These are phyloP conservation scores for maize (Zea mays) DNA, from an alignment of 176 grass and related monocot genomes.

Conservation along the genomic window Zm-B73-REFERENCE-NAM-5.0 NC_050101.1:23800501-23801000, in stretches of 20 bases:
- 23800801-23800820: slow-evolving; percentile 89
- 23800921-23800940: slow-evolving; percentile 44
- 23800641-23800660: too few species aligned
- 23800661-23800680: too few species aligned
- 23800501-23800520: too few species aligned
- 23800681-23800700: too few species aligned
- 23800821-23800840: slow-evolving; percentile 87
- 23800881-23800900: too few species aligned
- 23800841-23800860: slow-evolving; percentile 59
- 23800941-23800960: slow-evolving; percentile 72
- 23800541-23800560: too few species aligned
- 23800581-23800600: too few species aligned
- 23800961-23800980: slow-evolving; percentile 78
- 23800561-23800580: too few species aligned
- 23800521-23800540: too few species aligned
- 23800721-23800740: slow-evolving; percentile 33
- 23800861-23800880: slow-evolving; percentile 52
- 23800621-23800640: too few species aligned
- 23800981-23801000: slow-evolving; percentile 84
- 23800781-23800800: slow-evolving; percentile 84
- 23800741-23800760: slow-evolving; percentile 72
- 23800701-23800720: background rate
- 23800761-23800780: slow-evolving; percentile 80
- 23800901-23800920: too few species aligned
- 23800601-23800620: too few species aligned